Base-by-base conservation (phyloP, 2,329 filamentous ascomycete species). In the Trichophyton equinum region DNA sequence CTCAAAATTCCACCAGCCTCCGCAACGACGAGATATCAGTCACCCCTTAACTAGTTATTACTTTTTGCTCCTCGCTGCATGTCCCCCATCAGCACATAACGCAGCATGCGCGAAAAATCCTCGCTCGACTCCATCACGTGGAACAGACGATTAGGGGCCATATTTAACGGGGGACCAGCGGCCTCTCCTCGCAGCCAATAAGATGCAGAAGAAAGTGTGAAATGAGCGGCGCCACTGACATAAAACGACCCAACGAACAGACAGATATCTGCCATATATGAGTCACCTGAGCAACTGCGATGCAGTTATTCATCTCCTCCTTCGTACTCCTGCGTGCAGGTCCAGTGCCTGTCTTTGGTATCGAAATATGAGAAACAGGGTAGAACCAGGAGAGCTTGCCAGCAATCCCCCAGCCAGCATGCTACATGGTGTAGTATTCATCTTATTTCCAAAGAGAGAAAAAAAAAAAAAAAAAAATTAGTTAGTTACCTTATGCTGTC, bases 141-240 rank as follows among this genome's bases (percentile, higher is more conserved):
- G 49, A 53, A 30, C 49, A 53, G 25, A 8, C 9, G 27, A 25
- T n/a, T 33, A 27, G 49, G 47, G 49, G 49, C 22, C 49, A 20
- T 53, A 53, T 53, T 33, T 53, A 25, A 25, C 49, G 49, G 49
- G 25, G 49, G 22, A 53, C 49, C 49, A 53, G 49, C 49, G n/a
- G 13, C 22, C 8, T 47, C 18, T 22, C 44, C 49, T 53, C 15
- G 49, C 25, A 33, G 15, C 49, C 49, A 53, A 25, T 53, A 30
- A 18, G 11, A 53, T 53, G 49, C 49, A 33, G 49, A 53, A 33
- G 49, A 53, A 53, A 53, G 49, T 18, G 49, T 53, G 49, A 53
- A 51, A 33, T 53, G 49, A n/a, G 27, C 25, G 22, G 49, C 49
- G 49, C 49, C 49, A 53, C 49, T 13, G 25, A 53, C 49, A 53